Base-by-base conservation (phyloP, 352 stramenopile species). In the Phytophthora hybrid region DNA sequence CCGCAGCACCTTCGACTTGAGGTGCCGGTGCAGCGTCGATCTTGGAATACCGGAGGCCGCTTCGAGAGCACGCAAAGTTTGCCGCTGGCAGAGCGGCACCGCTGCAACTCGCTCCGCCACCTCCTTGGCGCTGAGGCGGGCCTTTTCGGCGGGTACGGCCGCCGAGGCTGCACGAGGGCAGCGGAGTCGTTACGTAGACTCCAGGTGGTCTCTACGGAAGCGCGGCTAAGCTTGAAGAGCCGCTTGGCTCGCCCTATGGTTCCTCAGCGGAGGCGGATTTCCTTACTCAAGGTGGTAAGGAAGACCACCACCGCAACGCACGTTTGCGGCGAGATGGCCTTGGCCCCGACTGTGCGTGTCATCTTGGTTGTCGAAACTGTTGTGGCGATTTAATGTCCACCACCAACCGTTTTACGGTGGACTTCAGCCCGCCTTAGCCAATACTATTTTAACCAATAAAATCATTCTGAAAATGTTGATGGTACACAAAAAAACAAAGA, bases 401-500 rank as follows among this genome's bases (percentile, higher is more conserved):
- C 39, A 29, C 57, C 57, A 41, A 41, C 57, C 39, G 14, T 54
- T 54, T 47, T 53, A 19, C 10, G 13, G 23, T 54, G 14, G 8
- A 10, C 18, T 23, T 10, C 31, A 29, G 18, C 47, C 39, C 23
- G 11, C 21, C 26, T 9, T 54, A 63, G 7, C n/a, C 10, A 41
- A 47, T 47, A 47, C 14, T 44, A n/a, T 7, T 54, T 54, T 13
- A 41, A 26, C 21, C 57, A 54, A 54, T 63, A 4, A 14, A 6
- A 63, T 63, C 9, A 4, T 54, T 54, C n/a, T 21, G 41, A 63
- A 63, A 37, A 54, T 41, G 18, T 26, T 63, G 53, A 44, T 63
- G 57, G 11, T n/a, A n/a, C 57, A 63, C 57, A 63, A 63, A 54
- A 63, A 54, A 37, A 4, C 41, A 63, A 54, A 63, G 21, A 10